Evolutionary conservation across 441 rosid species (phyloP).

Genomic region (Sinapis alba): DNA sequence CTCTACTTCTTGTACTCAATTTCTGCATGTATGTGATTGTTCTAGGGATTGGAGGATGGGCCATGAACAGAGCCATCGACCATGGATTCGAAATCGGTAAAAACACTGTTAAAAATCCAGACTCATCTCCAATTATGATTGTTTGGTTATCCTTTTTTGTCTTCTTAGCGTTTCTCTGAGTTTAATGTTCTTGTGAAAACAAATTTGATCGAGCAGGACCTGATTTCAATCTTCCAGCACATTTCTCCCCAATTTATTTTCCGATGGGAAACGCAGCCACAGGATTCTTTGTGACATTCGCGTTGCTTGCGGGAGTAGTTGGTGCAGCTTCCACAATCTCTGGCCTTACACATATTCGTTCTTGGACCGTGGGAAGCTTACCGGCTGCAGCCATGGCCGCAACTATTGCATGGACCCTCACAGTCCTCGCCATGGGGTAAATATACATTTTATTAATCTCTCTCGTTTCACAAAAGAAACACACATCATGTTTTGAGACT

Average conservation of each 20-base stretch:
- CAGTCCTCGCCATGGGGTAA: conserved; percentile 92
- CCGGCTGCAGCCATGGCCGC: conserved; percentile 79
- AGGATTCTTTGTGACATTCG: conserved; percentile 81
- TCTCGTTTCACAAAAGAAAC: background rate
- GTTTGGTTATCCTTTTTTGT: background rate
- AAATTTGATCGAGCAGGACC: conserved; percentile 65
- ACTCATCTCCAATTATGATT: background rate
- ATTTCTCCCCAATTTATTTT: conserved; percentile 87
- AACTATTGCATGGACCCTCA: conserved; percentile 86
- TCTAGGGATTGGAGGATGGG: conserved; percentile 89
- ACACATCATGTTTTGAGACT: background rate
- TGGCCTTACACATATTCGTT: conserved; percentile 69
- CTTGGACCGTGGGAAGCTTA: conserved; percentile 63
- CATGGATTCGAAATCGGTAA: conserved; percentile 85
- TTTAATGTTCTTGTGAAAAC: conserved; percentile 1
- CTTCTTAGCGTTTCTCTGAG: background rate
- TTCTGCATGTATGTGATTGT: conserved; percentile 79
- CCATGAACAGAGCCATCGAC: conserved; percentile 80
- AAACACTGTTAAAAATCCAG: background rate
- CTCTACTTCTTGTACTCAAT: conserved; percentile 67
- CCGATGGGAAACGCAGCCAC: conserved; percentile 98
- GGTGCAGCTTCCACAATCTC: conserved; percentile 77
- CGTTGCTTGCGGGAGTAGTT: conserved; percentile 85
- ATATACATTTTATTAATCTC: background rate
- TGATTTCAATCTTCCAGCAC: conserved; percentile 73